Evolutionary conservation across 2,329 filamentous ascomycete genomes (phyloP).

Genomic region (Trichoderma pleuroti): DNA sequence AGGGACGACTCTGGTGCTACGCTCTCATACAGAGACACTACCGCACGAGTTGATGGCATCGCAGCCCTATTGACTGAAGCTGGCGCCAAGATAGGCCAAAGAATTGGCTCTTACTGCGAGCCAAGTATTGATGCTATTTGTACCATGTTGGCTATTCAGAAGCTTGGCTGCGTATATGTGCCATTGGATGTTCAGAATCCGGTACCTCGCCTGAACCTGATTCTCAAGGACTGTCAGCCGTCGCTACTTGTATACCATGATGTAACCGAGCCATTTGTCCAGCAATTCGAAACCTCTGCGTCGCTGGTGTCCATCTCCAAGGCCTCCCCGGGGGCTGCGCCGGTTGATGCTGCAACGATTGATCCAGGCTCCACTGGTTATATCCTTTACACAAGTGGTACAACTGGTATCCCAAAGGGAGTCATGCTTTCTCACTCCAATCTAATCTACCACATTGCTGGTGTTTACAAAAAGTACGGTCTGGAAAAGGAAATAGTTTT

Average conservation of each 20-base stretch:
- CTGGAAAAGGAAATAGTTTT: slow-evolving; percentile 25
- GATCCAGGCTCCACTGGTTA: not conserved
- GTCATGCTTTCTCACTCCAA: not conserved
- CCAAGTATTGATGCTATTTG: slow-evolving; percentile 34
- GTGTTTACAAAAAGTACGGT: not conserved
- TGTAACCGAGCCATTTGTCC: not conserved
- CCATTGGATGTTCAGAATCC: slow-evolving; percentile 37
- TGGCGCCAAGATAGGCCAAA: not conserved
- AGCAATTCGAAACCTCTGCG: not conserved
- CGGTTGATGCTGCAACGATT: not conserved
- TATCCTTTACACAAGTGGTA: not conserved
- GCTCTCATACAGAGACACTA: not conserved
- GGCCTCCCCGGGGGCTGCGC: not conserved
- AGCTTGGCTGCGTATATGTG: slow-evolving; percentile 37
- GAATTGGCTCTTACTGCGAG: slow-evolving; percentile 20
- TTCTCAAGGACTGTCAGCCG: not conserved
- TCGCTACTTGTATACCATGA: not conserved
- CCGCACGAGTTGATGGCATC: not conserved
- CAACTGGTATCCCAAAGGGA: not conserved
- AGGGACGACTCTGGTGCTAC: not conserved
- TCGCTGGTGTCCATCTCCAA: not conserved
- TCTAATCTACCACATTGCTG: not conserved
- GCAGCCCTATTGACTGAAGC: not conserved
- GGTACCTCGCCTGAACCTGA: not conserved
- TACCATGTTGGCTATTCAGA: slow-evolving; percentile 40